A percentile compares a stretch with the other conserved stretches of the same genome.
phyloP scores from a whole-genome alignment of 306 rosid genomes.

The Purshia tridentata region DNA sequence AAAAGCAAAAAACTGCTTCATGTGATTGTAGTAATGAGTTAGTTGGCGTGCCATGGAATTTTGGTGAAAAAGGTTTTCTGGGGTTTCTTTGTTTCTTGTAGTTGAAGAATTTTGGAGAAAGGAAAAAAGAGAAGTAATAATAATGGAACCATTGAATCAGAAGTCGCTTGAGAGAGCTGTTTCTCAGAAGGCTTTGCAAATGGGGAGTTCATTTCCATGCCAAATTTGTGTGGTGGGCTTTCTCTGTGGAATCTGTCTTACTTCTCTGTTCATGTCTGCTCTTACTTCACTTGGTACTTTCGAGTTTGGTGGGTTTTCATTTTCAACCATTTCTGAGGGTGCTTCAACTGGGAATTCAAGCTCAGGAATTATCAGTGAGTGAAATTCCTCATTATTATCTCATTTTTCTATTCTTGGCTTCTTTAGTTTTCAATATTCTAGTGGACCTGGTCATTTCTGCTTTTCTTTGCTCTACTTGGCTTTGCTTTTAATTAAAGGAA shows the following conservation, averaged over 20 bases:
- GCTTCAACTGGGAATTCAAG: constrained; percentile 44
- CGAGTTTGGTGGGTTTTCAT: constrained; percentile 53
- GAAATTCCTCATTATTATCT: not conserved
- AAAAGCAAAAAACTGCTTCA: constrained; percentile 19
- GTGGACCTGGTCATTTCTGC: not conserved
- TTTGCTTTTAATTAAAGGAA: constrained; percentile 15
- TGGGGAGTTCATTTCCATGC: constrained; percentile 79
- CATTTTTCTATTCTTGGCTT: not conserved
- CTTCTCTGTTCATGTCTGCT: constrained; percentile 71
- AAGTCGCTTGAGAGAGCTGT: constrained; percentile 73
- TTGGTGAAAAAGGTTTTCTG: constrained; percentile 24
- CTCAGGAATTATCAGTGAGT: constrained; percentile 59
- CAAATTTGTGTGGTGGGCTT: constrained; percentile 90
- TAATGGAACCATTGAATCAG: constrained; percentile 56
- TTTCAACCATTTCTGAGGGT: constrained; percentile 43
- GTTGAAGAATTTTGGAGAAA: not conserved
- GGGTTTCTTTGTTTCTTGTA: not conserved
- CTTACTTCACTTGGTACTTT: constrained; percentile 68
- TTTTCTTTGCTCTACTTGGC: not conserved
- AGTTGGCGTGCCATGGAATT: constrained; percentile 25
- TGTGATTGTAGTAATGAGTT: constrained; percentile 45
- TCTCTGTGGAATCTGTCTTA: constrained; percentile 78
- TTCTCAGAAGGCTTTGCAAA: constrained; percentile 79
- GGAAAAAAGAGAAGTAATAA: constrained; percentile 1
- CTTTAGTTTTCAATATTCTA: not conserved